Evolutionary conservation across 129 eudicot genomes (phyloP), one percentile per base, ranked within the genome.

Genomic region (Flaveria trinervia): DNA sequence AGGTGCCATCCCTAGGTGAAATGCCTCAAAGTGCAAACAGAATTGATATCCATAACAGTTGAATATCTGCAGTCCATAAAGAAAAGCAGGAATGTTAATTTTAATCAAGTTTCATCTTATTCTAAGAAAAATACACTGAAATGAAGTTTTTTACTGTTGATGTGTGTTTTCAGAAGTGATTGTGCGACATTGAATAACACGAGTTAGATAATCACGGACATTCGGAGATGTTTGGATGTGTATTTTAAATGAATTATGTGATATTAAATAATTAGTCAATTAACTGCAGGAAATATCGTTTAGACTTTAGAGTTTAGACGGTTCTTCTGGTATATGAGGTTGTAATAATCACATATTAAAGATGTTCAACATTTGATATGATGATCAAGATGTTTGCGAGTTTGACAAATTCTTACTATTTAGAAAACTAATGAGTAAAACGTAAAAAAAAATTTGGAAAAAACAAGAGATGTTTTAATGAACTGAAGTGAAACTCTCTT

Each of bases 11-110:
- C 90, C 86, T 54, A 86, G 41, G 55, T 85, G 83, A 81, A 88
- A 88, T 0, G 93, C 93, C 86, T 88, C 93, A 39, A 86, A 88
- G 78, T 88, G 93, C 88, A 88, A 70, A 77, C 93, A 88, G 79
- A 88, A 88, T 52, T 88, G 93, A 69, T 85, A 68, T 44, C 93
- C 93, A 22, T 67, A 89, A 68, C 90, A 86, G 43, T 89, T 89
- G 82, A 86, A 89, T 36, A 89, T 77, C 90, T 89, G 72, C 65
- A 81, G 18, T 65, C 68, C 33, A 36, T 5, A 75, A 64, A 22
- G 16, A 16, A 77, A 20, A 73, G 22, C 52, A 68, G 33, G 45
- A 60, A 45, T 18, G 54, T 59, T 1, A 60, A 33, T 30, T 18
- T 16, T 15, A 23, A 0, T 26, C 14, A 36, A 52, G 11, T 16